Conservation (phyloP, 1,139 yeast genomes). For the Candida dubliniensis region DNA sequence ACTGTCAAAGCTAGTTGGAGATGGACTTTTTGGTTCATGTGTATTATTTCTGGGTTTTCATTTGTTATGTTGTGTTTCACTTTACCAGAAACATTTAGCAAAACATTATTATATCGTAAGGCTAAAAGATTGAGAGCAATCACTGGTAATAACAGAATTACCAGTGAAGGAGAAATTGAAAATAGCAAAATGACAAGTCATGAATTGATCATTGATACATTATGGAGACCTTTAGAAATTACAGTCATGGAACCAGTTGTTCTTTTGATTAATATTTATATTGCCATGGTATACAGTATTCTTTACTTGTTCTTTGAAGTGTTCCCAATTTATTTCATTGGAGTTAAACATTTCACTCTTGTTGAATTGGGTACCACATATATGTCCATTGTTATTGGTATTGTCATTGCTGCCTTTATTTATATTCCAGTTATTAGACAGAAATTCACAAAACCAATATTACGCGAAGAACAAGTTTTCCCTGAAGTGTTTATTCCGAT, state of each 20-base stretch:
- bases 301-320: slow-evolving; percentile 37
- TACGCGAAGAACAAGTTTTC: slow-evolving; percentile 36
- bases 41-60: slow-evolving; percentile 35
- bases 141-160: slow-evolving; percentile 44
- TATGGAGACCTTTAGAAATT: slow-evolving; percentile 35
- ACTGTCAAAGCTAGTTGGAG: slow-evolving; percentile 37
- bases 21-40: slow-evolving; percentile 46
- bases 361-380: slow-evolving; percentile 26
- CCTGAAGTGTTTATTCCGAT: slow-evolving; percentile 66
- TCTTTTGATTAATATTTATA: slow-evolving; percentile 29
- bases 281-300: slow-evolving; percentile 31
- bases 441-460: slow-evolving; percentile 26
- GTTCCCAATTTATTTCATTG: slow-evolving; percentile 31
- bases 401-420: slow-evolving; percentile 20
- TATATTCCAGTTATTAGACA: slow-evolving; percentile 22
- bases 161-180: slow-evolving; percentile 44
- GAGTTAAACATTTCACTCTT: slow-evolving; percentile 26
- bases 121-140: slow-evolving; percentile 46
- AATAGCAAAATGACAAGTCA: slow-evolving; percentile 27
- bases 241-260: slow-evolving; percentile 34
- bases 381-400: slow-evolving; percentile 22
- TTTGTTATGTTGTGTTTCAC: slow-evolving; percentile 32
- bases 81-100: slow-evolving; percentile 53
- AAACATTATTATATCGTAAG: slow-evolving; percentile 45
- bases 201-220: slow-evolving; percentile 23